phyloP scores from a whole-genome alignment of 1,284 basidiomycete genomes.

The Bjerkandera adusta region DNA sequence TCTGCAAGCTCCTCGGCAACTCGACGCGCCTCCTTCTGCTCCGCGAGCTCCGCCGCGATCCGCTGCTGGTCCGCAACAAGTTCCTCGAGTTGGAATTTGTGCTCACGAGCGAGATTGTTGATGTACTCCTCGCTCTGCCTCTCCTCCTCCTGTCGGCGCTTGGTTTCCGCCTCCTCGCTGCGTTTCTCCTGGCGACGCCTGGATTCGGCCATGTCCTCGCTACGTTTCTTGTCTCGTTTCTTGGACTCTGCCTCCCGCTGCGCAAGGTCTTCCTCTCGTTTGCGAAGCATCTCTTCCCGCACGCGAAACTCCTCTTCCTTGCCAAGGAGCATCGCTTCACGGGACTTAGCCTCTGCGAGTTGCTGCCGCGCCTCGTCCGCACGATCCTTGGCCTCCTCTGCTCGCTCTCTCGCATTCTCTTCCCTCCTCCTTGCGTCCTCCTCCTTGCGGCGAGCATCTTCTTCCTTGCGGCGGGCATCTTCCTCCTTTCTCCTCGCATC shows the following conservation, averaged over 20 bases:
- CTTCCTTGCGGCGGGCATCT: conserved; percentile 22
- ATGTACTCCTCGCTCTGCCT: conserved; percentile 17
- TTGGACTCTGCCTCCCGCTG: conserved; percentile 11
- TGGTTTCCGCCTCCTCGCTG: conserved; percentile 9
- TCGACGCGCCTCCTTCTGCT: conserved; percentile 4
- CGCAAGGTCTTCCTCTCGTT: conserved; percentile 15
- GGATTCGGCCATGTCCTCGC: too few species aligned
- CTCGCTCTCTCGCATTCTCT: conserved; percentile 21
- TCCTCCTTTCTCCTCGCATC: conserved; percentile 25
- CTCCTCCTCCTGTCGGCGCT: conserved; percentile 10
- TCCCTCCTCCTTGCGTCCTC: conserved; percentile 27
- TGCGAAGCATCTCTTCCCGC: conserved; percentile 13
- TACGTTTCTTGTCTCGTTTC: conserved; percentile 11
- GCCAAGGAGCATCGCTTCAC: conserved; percentile 1
- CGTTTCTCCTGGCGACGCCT: conserved; percentile 16
- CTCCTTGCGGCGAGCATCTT: conserved; percentile 21
- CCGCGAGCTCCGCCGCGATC: conserved; percentile 3
- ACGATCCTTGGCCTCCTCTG: conserved; percentile 11
- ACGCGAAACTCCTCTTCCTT: conserved; percentile 22
- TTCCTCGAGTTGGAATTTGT: conserved; percentile 6
- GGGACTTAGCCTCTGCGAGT: neutral
- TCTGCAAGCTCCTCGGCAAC: conserved; percentile 12
- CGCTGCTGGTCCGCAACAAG: conserved; percentile 10
- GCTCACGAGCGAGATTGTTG: conserved; percentile 3
- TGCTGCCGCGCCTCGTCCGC: conserved; percentile 15